These are phyloP conservation scores for Daedaleopsis sinensis DNA, from an alignment of 768 basidiomycete genomes.

Conservation along the genomic window DNA sequence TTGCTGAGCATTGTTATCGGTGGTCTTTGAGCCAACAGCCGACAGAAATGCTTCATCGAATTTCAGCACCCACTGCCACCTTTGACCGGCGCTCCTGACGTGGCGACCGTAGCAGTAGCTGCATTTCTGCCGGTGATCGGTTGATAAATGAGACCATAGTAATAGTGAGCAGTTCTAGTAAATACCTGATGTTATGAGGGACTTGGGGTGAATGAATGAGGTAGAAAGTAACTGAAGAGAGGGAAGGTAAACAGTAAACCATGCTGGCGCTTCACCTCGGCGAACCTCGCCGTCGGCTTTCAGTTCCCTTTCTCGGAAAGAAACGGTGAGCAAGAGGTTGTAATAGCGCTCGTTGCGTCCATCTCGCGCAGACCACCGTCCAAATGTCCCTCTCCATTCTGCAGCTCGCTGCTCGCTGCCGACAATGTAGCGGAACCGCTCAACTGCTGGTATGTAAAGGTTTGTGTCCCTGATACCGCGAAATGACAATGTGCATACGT, in stretches of 20 bases:
- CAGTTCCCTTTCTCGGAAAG: conserved; percentile 11
- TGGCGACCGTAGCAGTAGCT: too few species aligned
- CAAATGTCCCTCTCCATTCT: conserved; percentile 15
- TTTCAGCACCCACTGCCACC: too few species aligned
- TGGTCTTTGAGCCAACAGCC: too few species aligned
- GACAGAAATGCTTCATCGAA: too few species aligned
- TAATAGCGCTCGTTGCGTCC: conserved; percentile 1
- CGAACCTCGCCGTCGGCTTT: neutral
- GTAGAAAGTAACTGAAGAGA: too few species aligned
- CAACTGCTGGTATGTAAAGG: conserved; percentile 3
- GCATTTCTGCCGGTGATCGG: too few species aligned
- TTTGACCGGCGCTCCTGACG: too few species aligned
- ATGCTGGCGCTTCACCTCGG: neutral
- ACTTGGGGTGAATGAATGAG: too few species aligned
- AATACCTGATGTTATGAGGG: too few species aligned
- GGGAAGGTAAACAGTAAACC: neutral
- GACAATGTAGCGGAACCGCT: conserved; percentile 14
- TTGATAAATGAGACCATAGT: too few species aligned
- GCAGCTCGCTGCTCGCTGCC: conserved; percentile 18
- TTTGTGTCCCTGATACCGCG: neutral
- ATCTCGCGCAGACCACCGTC: neutral
- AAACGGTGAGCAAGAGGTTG: neutral
- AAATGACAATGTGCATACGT: neutral
- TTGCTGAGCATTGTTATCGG: neutral
- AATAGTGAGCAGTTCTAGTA: too few species aligned